Percentiles rank a stretch among this genome's conserved stretches.
These are phyloP conservation scores for Marchantia polymorpha DNA, from an alignment of 225 moss, liverwort and hornwort species.

Conservation along the genomic window DNA sequence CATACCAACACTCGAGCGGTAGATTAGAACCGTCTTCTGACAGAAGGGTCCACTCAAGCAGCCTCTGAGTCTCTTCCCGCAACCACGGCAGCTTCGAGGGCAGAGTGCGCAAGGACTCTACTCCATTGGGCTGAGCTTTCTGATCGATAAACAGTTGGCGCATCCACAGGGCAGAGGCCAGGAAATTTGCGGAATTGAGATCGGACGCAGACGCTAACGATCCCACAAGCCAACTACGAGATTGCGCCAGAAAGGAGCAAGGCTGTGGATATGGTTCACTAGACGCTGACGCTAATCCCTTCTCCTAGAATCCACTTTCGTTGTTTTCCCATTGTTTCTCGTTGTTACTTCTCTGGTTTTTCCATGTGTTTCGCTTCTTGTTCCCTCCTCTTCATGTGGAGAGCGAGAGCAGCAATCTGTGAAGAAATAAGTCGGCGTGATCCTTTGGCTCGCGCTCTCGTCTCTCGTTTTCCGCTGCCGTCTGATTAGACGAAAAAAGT, in stretches of 20 bases:
- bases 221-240: no score
- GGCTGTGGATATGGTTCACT: neutral
- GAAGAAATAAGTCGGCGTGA: neutral
- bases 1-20: no score
- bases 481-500: neutral
- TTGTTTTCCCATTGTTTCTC: neutral
- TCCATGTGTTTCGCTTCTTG: neutral
- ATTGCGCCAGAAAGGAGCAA: neutral
- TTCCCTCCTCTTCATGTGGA: neutral
- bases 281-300: neutral
- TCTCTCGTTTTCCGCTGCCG: neutral
- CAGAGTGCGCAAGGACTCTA: no score
- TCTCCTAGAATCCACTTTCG: neutral
- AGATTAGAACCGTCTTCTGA: no score
- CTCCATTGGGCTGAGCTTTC: no score
- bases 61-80: no score
- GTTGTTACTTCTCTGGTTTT: neutral
- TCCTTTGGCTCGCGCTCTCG: neutral
- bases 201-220: no score
- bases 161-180: no score
- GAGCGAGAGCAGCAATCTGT: neutral
- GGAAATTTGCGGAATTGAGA: no score
- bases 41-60: no score
- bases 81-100: no score
- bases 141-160: no score